Evolutionary conservation across 2,329 filamentous ascomycete genomes (phyloP), one percentile per base, ranked within the genome.

Genomic region (Parafenestella ontariensis): DNA sequence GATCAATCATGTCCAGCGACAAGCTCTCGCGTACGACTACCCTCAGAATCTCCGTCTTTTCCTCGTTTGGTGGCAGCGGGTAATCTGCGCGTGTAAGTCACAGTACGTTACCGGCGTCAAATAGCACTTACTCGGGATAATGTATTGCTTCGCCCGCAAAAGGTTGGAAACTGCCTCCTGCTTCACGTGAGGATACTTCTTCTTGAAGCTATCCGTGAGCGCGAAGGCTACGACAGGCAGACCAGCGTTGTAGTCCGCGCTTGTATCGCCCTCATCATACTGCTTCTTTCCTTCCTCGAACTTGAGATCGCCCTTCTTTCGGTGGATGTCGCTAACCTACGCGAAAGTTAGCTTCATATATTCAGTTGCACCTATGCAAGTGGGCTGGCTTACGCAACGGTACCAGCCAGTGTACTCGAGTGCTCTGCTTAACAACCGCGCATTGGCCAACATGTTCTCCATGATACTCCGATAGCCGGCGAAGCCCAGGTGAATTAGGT

Each of bases 401-500:
- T 43, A 43, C 41, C 41, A 43, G 17, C 41, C 41, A 0, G 86
- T 89, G 1, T 82, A 81, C 68, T 90, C 88, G 9, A 90, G 78
- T 8, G 82, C 81, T 56, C 87, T 84, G 43, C 84, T 87, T 13
- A 90, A 76, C 1, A 89, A 70, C 1, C 87, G 81, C 1, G 88
- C 87, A 64, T 90, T 90, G 26, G 81, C 72, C 33, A 90, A 76
- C 44, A 84, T 85, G 66, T 88, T 89, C 68, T 89, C 87, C 84
- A 87, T 89, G 26, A 74, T 71, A 23, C 78, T 76, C 10, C 80
- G 81, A 73, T 88, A 91, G 9, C 88, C 89, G 2, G 78, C 77
- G 71, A 86, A 87, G 2, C 89, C 89, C 0, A 91, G 81, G 59
- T 89, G 87, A 55, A 91, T 86, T 11, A 91, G 78, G 63, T 91